Evolutionary conservation across 2,329 filamentous ascomycete genomes (phyloP).

Genomic region (Aspergillus fumigatiaffinis): DNA sequence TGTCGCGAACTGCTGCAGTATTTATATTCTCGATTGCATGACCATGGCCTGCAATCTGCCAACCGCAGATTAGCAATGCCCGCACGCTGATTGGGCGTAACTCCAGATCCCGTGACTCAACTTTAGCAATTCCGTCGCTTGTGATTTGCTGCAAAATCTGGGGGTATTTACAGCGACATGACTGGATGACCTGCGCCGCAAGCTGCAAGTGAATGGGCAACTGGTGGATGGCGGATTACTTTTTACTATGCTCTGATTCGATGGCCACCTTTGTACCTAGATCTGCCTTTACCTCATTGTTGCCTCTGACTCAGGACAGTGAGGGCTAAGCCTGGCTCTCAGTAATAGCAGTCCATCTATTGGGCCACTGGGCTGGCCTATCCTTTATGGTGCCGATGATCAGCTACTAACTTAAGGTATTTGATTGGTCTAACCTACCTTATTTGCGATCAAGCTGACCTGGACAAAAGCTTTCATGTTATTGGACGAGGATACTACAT

Average conservation of each 20-base stretch:
- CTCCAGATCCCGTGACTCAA: neutral
- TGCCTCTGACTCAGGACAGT: neutral
- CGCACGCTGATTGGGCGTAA: constrained; percentile 19
- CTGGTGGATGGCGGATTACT: neutral
- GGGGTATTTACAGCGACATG: neutral
- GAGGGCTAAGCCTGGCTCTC: neutral
- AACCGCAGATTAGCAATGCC: constrained; percentile 22
- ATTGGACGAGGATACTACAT: neutral
- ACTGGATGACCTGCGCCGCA: neutral
- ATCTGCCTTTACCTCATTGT: neutral
- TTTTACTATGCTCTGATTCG: neutral
- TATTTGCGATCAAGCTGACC: neutral
- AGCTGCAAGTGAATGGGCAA: neutral
- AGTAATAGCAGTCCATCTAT: neutral
- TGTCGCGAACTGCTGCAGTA: neutral
- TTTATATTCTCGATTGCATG: constrained; percentile 10
- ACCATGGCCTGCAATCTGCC: neutral
- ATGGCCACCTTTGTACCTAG: neutral
- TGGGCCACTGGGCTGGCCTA: neutral
- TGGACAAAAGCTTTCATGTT: neutral
- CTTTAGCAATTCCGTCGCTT: neutral
- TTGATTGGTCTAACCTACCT: neutral
- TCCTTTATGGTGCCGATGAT: too few species aligned
- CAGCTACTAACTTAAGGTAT: neutral
- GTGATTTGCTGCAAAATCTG: neutral